Evolutionary conservation across 2,329 filamentous ascomycete species (phyloP).

Genomic region (Stachybotrys elegans): DNA sequence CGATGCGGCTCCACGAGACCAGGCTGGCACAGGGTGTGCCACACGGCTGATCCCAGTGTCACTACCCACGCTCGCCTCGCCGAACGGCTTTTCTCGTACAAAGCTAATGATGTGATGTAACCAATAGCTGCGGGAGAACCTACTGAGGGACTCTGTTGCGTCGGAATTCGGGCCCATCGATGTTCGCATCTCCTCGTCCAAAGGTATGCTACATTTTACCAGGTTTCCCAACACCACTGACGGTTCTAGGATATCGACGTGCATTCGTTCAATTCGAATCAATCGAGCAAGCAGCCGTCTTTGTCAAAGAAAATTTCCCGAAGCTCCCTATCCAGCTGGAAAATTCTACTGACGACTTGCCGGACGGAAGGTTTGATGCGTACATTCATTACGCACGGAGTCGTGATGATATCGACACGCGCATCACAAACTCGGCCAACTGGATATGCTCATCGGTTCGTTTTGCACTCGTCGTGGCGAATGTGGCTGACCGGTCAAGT

Average conservation of each 20-base stretch:
- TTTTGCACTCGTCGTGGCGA: too few species aligned
- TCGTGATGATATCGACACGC: constrained; percentile 27
- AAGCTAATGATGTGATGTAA: too few species aligned
- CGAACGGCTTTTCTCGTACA: too few species aligned
- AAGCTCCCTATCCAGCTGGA: constrained; percentile 30
- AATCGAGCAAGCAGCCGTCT: constrained; percentile 32
- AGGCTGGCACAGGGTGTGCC: too few species aligned
- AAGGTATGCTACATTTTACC: constrained; percentile 17
- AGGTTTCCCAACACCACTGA: constrained; percentile 9
- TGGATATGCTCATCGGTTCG: constrained; percentile 31
- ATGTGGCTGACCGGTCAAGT: too few species aligned
- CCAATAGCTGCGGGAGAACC: constrained; percentile 29
- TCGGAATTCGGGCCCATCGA: constrained; percentile 32
- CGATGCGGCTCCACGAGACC: too few species aligned
- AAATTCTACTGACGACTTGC: constrained; percentile 30
- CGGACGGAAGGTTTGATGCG: constrained; percentile 31
- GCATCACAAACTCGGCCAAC: constrained; percentile 15
- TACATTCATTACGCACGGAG: constrained; percentile 37
- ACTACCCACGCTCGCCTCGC: too few species aligned
- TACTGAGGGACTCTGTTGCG: constrained; percentile 27
- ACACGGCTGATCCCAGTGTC: too few species aligned
- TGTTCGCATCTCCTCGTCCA: constrained; percentile 30
- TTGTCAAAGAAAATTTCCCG: constrained; percentile 38
- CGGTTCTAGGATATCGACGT: constrained; percentile 28
- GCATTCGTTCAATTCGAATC: constrained; percentile 38